Conservation (phyloP, 1,139 yeast genomes). For the Yamadazyma buinensis region DNA sequence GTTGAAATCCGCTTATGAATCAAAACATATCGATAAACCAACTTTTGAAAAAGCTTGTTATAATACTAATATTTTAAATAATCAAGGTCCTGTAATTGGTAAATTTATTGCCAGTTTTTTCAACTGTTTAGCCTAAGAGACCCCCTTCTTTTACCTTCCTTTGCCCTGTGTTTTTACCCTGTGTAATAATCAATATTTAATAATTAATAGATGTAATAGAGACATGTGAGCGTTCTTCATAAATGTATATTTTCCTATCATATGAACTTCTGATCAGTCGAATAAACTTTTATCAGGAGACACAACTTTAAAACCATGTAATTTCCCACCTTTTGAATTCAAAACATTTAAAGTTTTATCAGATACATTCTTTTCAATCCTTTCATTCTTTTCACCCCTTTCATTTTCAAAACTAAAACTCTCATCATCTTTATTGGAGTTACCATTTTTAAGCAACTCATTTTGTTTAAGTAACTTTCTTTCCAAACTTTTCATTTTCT, state of each 20-base stretch:
- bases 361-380: neutral
- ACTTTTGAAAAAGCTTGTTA: slow-evolving; percentile 24
- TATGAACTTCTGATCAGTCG: too few species aligned
- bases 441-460: slow-evolving; percentile 14
- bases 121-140: slow-evolving; percentile 7
- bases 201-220: too few species aligned
- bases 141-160: neutral
- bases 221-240: too few species aligned
- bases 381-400: neutral
- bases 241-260: too few species aligned
- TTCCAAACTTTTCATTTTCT: slow-evolving; percentile 42
- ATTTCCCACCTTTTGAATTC: slow-evolving; percentile 29
- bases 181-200: too few species aligned
- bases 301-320: slow-evolving; percentile 43
- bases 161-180: too few species aligned
- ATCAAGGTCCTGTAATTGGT: slow-evolving; percentile 35
- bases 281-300: slow-evolving; percentile 33
- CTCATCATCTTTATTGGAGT: neutral
- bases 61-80: slow-evolving; percentile 27
- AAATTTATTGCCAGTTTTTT: slow-evolving; percentile 29
- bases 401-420: neutral
- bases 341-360: slow-evolving; percentile 5
- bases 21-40: slow-evolving; percentile 15
- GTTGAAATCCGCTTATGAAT: slow-evolving; percentile 18
- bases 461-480: slow-evolving; percentile 32